These are phyloP conservation scores for Leavenworthia alabamica DNA, from an alignment of 345 rosid species.

Conservation along the genomic window DNA sequence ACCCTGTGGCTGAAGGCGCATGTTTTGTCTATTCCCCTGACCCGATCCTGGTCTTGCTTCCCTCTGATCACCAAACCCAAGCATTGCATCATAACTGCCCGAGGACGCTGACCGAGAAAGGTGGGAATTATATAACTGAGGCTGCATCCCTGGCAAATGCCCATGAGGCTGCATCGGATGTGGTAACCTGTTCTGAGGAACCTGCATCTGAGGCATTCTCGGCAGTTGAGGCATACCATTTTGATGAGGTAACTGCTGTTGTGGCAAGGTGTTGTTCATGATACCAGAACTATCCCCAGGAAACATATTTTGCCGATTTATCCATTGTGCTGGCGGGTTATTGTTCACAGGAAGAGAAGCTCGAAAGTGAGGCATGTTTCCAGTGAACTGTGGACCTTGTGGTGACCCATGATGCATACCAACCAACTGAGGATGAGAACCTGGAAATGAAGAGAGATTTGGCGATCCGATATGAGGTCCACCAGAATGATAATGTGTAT, in stretches of 20 bases:
- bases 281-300: conserved; percentile 57
- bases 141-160: conserved; percentile 54
- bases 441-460: conserved; percentile 49
- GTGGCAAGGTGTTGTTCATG: conserved; percentile 46
- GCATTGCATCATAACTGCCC: conserved; percentile 51
- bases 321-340: conserved; percentile 55
- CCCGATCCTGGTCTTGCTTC: conserved; percentile 57
- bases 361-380: conserved; percentile 46
- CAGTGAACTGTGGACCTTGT: conserved; percentile 33
- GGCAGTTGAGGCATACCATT: conserved; percentile 51
- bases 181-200: conserved; percentile 51
- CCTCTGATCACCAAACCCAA: conserved; percentile 51
- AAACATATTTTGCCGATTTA: conserved; percentile 48
- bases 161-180: conserved; percentile 55
- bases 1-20: conserved; percentile 48
- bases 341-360: conserved; percentile 47
- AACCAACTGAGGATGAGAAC: conserved; percentile 48
- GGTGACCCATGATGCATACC: conserved; percentile 53
- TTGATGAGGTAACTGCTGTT: conserved; percentile 52
- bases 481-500: conserved; percentile 49
- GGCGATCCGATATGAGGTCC: conserved; percentile 51
- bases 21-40: conserved; percentile 56
- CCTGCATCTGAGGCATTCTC: conserved; percentile 41
- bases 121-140: conserved; percentile 54
- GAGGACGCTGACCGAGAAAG: conserved; percentile 54